Base-by-base conservation (phyloP, 129 eudicot species). In the Scalesia atractyloides region DNA sequence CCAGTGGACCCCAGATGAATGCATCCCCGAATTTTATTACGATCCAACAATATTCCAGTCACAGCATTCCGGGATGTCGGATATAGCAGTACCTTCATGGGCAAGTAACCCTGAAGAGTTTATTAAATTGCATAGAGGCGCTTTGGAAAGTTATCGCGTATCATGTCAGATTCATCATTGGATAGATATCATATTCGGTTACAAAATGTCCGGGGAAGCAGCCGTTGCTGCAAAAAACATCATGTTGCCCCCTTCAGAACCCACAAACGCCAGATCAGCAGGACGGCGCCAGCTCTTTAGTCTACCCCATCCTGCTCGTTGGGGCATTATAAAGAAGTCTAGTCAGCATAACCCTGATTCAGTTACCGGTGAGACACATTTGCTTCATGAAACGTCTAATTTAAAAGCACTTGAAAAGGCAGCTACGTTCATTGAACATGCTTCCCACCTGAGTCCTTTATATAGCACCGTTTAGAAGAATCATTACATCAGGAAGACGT, bases 1-100 rank as follows among this genome's bases (percentile, higher is more conserved):
- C 58, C 98, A 94, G 46, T 94, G 98, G 98, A 94, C 96, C 58
- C 98, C 98, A 48, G 98, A 94, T 68, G 98, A 94, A 81, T 90
- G 97, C 82, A 94, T 94, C 73, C 98, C 98, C 0, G 98, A 94
- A 67, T 94, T 94, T 78, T 94, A 94, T 69, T 84, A 80, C 53
- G 96, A 94, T 86, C 88, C 96, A n/a, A 77, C 73, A 9, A 83
- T 94, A 77, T 94, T 94, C 79, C 73, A 78, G 50, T 94, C 98
- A 48, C 37, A 63, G 58, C 96, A 90, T 81, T 64, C 93, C 10
- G 97, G 96, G 52, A 94, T 94, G 98, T 84, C 92, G 66, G 89
- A 94, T 68, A 76, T 94, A 81, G 89, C 93, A 12, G 91, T 94
- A 64, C 98, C 98, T 64, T 81, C 91, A 34, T 90, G 98, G 98